A percentile compares a stretch with the other conserved stretches of the same genome.
Evolutionary conservation across 306 rosid genomes (phyloP).

Genomic region (Notholithocarpus densiflorus): DNA sequence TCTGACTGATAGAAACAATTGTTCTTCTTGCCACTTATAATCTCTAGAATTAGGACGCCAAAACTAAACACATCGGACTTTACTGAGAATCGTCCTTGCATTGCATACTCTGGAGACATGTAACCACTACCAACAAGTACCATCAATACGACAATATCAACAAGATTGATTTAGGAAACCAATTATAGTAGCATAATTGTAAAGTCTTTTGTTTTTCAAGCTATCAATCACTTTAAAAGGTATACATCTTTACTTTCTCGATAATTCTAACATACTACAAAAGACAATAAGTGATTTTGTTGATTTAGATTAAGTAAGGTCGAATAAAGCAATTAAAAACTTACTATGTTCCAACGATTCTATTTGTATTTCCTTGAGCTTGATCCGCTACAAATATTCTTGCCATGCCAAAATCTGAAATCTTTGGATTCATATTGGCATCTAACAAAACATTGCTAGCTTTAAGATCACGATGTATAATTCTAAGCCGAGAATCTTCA

Average conservation of each 20-base stretch:
- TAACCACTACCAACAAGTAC: slow-evolving; percentile 20
- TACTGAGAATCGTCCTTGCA: slow-evolving; percentile 6
- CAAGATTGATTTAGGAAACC: neutral
- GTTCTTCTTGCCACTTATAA: slow-evolving; percentile 21
- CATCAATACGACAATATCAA: neutral
- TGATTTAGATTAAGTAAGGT: neutral
- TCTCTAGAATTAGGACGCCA: slow-evolving; percentile 21
- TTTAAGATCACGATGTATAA: slow-evolving; percentile 69
- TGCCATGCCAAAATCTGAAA: slow-evolving; percentile 74
- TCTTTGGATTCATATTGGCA: slow-evolving; percentile 51
- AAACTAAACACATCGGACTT: slow-evolving; percentile 25
- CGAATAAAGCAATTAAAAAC: neutral
- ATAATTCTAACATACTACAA: neutral
- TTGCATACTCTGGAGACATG: slow-evolving; percentile 31
- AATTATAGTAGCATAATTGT: neutral
- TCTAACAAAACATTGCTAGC: slow-evolving; percentile 62
- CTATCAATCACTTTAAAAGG: neutral
- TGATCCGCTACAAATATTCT: slow-evolving; percentile 40
- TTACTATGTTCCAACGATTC: slow-evolving; percentile 67
- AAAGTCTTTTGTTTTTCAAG: neutral
- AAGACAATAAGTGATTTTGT: neutral
- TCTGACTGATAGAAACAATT: neutral
- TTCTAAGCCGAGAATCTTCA: slow-evolving; percentile 54
- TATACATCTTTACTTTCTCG: neutral
- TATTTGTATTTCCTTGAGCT: slow-evolving; percentile 41